These are phyloP conservation scores for Cystofilobasidium macerans DNA, from an alignment of 768 basidiomycete species.

Conservation along the genomic window DNA sequence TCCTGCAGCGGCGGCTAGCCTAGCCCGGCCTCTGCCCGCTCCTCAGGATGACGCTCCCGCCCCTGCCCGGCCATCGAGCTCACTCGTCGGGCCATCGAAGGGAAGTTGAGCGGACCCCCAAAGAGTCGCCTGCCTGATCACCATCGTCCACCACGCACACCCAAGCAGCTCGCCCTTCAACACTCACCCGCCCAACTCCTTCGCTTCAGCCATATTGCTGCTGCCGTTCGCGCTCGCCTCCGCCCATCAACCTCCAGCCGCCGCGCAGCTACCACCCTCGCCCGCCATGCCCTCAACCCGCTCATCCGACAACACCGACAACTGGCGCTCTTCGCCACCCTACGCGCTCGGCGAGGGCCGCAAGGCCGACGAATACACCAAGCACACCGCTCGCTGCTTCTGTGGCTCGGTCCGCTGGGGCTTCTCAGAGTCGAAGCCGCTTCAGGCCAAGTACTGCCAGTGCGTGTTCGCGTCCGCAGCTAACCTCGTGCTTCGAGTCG, in stretches of 20 bases:
- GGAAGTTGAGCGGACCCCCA: too few relatives aligned
- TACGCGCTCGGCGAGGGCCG: constrained; percentile 3
- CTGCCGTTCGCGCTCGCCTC: not conserved
- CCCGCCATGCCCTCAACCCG: not conserved
- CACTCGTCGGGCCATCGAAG: too few relatives aligned
- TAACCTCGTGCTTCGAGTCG: too few relatives aligned
- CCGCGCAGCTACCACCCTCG: not conserved
- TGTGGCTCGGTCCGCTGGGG: constrained; percentile 5
- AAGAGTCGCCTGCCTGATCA: too few relatives aligned
- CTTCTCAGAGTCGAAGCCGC: not conserved
- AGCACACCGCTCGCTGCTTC: constrained; percentile 4
- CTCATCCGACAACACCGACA: not conserved
- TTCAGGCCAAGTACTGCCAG: not conserved
- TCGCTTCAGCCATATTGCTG: not conserved
- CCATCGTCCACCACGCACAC: too few relatives aligned
- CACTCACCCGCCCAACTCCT: too few relatives aligned
- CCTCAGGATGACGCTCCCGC: too few relatives aligned
- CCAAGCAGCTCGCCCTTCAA: too few relatives aligned
- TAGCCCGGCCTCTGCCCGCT: too few relatives aligned
- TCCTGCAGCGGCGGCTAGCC: too few relatives aligned
- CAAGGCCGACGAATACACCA: not conserved
- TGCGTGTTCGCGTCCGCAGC: not conserved
- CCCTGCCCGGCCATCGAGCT: too few relatives aligned
- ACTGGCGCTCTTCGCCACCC: not conserved
- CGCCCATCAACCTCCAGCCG: not conserved